Evolutionary conservation across 257 asterid species (phyloP).

Genomic region (Solanum etuberosum): DNA sequence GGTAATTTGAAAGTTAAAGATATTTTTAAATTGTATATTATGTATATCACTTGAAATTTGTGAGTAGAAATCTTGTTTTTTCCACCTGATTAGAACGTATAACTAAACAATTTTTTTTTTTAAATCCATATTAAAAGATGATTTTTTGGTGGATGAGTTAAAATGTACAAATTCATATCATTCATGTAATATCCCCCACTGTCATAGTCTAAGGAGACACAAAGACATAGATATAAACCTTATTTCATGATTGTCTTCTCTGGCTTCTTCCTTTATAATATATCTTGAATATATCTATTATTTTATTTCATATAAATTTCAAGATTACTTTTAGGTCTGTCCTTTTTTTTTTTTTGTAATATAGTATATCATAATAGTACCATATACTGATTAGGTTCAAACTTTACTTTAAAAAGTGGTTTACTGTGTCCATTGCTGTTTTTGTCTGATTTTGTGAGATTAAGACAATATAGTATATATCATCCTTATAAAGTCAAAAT

Average conservation of each 20-base stretch:
- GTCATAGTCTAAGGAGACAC: conserved; percentile 16
- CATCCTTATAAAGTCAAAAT: background rate
- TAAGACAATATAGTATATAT: background rate
- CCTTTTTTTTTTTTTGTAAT: background rate
- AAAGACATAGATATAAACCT: conserved; percentile 1
- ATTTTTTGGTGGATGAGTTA: background rate
- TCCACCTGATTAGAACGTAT: background rate
- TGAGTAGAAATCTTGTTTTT: background rate
- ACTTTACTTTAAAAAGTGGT: background rate
- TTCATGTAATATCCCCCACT: background rate
- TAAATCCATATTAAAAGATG: background rate
- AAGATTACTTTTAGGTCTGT: background rate
- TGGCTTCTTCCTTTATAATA: background rate
- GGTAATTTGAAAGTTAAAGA: background rate
- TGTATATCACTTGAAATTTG: background rate
- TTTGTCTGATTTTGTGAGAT: background rate
- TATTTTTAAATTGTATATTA: background rate
- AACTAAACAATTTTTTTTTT: background rate
- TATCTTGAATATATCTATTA: background rate
- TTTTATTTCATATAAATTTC: background rate
- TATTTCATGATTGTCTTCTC: conserved; percentile 8
- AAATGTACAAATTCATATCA: background rate
- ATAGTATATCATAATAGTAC: background rate
- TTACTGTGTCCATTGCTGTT: background rate
- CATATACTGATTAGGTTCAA: background rate